Percentiles rank a stretch among this genome's conserved stretches.
Conservation (phyloP, 805 yeast species). For the Candida xiaguanensis region DNA sequence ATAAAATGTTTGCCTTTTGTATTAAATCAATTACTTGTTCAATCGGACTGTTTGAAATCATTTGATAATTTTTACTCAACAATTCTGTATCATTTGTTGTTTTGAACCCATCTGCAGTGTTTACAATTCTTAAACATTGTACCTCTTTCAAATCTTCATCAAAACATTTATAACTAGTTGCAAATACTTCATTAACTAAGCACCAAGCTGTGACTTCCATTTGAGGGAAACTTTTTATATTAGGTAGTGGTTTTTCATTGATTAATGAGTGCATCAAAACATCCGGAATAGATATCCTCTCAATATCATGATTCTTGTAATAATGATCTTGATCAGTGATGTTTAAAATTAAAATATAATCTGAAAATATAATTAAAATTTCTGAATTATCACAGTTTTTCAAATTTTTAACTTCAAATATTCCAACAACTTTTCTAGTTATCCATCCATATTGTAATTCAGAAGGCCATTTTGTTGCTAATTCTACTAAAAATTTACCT, state of each 20-base stretch:
- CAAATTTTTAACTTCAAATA: constrained; percentile 41
- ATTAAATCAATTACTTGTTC: constrained; percentile 43
- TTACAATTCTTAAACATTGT: constrained; percentile 25
- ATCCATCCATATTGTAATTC: constrained; percentile 88
- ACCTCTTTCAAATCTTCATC: constrained; percentile 13
- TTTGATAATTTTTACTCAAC: constrained; percentile 25
- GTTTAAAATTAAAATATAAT: constrained; percentile 63
- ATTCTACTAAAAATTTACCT: constrained; percentile 80
- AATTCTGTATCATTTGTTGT: constrained; percentile 16
- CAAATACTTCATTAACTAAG: constrained; percentile 51
- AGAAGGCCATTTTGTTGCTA: constrained; percentile 84
- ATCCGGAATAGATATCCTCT: constrained; percentile 67
- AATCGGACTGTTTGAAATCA: constrained; percentile 10
- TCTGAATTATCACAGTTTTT: constrained; percentile 27
- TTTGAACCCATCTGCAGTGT: constrained; percentile 26
- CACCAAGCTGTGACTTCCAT: constrained; percentile 70
- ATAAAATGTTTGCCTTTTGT: constrained; percentile 67
- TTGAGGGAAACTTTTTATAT: constrained; percentile 51
- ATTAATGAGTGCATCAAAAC: constrained; percentile 85
- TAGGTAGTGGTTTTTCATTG: constrained; percentile 72
- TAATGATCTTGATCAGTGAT: constrained; percentile 45
- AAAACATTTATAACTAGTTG: constrained; percentile 39
- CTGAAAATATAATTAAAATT: constrained; percentile 76
- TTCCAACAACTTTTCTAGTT: constrained; percentile 77
- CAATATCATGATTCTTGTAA: constrained; percentile 13